Evolutionary conservation across 1,284 basidiomycete genomes (phyloP).

Genomic region (Thelephora terrestris): DNA sequence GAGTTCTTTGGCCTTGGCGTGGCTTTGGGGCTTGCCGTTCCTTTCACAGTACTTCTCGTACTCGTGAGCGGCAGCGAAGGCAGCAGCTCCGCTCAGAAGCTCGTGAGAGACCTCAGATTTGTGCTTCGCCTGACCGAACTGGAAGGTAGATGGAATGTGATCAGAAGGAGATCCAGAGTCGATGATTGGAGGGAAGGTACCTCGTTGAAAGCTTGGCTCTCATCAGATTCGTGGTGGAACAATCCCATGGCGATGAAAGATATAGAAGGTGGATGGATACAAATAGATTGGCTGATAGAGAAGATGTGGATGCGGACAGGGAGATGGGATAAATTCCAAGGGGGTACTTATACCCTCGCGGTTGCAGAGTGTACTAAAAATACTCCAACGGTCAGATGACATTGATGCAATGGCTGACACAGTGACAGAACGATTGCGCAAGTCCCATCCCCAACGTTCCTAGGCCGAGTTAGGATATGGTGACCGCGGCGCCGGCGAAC

Average conservation of each 20-base stretch:
- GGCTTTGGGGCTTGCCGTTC: conserved; percentile 28
- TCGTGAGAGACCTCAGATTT: conserved; percentile 52
- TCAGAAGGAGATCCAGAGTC: conserved; percentile 4
- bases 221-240: conserved; percentile 39
- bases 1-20: conserved; percentile 31
- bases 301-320: conserved; percentile 5
- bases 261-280: conserved; percentile 11
- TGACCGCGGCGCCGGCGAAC: no score
- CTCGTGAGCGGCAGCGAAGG: conserved; percentile 36
- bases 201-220: conserved; percentile 36
- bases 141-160: conserved; percentile 6
- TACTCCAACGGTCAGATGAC: conserved; percentile 5
- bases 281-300: conserved; percentile 13
- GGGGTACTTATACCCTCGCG: conserved; percentile 18
- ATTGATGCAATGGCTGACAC: no score
- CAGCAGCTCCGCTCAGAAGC: conserved; percentile 51
- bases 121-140: conserved; percentile 43
- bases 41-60: conserved; percentile 31
- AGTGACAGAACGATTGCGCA: no score
- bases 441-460: no score
- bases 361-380: conserved; percentile 11
- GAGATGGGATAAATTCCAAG: no score
- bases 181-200: conserved; percentile 17
- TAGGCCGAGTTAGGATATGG: no score
- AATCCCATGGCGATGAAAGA: conserved; percentile 36